Conservation (phyloP, 108 stramenopile genomes). For the Aurantiochytrium sp. region DNA sequence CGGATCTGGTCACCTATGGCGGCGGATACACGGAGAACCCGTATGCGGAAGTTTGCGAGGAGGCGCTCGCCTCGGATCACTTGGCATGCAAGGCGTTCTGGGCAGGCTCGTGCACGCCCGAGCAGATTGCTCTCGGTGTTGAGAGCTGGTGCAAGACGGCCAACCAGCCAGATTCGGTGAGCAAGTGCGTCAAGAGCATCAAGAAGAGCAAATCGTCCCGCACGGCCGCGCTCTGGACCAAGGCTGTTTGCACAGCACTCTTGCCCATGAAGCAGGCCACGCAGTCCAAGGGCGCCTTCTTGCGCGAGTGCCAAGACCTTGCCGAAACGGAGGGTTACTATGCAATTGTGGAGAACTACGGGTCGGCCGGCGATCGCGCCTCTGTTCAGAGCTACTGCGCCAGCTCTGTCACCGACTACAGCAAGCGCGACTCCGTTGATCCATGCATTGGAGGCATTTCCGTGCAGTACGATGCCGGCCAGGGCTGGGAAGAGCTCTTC, state of each 20-base stretch:
- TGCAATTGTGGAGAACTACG: background rate
- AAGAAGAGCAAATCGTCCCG: background rate
- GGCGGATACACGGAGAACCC: background rate
- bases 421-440: background rate
- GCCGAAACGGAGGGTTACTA: background rate
- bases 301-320: background rate
- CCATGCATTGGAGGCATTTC: background rate
- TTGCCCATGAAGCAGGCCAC: background rate
- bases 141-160: background rate
- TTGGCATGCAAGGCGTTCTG: background rate
- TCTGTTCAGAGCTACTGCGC: background rate
- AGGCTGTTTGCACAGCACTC: background rate
- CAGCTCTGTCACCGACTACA: background rate
- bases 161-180: background rate
- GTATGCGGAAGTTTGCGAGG: background rate
- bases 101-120: background rate
- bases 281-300: background rate
- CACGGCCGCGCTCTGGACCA: background rate
- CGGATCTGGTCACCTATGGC: background rate
- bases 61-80: background rate
- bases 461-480: background rate
- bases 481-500: background rate
- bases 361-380: background rate
- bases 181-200: background rate
- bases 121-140: background rate